These are phyloP conservation scores for Anthostomella pinea DNA, from an alignment of 2,329 filamentous ascomycete species.

Conservation along the genomic window DNA sequence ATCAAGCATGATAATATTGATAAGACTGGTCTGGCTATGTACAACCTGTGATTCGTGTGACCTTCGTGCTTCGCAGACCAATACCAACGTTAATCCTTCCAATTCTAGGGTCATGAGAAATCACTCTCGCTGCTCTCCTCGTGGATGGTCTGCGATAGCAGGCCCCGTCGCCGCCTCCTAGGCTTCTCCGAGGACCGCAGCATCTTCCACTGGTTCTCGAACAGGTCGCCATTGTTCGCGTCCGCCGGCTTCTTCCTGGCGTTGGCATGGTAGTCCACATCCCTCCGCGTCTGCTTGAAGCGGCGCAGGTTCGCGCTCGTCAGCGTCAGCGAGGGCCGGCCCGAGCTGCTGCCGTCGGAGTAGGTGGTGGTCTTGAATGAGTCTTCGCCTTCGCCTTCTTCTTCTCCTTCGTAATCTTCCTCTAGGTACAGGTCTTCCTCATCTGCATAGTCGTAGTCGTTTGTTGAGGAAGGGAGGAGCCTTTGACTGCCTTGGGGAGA, in stretches of 20 bases:
- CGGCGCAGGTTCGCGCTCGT: not conserved
- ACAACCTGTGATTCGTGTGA: too few species aligned
- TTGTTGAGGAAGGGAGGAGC: too few species aligned
- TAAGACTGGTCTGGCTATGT: too few species aligned
- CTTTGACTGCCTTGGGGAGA: too few species aligned
- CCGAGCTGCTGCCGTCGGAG: constrained; percentile 1
- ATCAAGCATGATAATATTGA: too few species aligned
- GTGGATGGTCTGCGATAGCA: constrained; percentile 66
- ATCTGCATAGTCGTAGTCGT: too few species aligned
- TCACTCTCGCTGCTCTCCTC: constrained; percentile 67
- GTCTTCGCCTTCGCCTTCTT: constrained; percentile 2
- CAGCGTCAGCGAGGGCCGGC: not conserved
- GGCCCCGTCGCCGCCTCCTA: constrained; percentile 42
- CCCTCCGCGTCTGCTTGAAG: not conserved
- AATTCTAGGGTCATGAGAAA: constrained; percentile 16
- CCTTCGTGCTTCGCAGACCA: too few species aligned
- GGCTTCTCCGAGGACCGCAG: constrained; percentile 30
- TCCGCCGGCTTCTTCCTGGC: not conserved
- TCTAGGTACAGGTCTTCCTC: too few species aligned
- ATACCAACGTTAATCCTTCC: constrained; percentile 1
- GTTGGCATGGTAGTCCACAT: too few species aligned
- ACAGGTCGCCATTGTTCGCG: constrained; percentile 9
- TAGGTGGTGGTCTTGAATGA: not conserved
- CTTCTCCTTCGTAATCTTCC: constrained; percentile 6
- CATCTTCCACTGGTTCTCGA: constrained; percentile 27